Evolutionary conservation across 2,329 filamentous ascomycete genomes (phyloP), one percentile per base, ranked within the genome.

Genomic region (Leptosphaerulina australis): DNA sequence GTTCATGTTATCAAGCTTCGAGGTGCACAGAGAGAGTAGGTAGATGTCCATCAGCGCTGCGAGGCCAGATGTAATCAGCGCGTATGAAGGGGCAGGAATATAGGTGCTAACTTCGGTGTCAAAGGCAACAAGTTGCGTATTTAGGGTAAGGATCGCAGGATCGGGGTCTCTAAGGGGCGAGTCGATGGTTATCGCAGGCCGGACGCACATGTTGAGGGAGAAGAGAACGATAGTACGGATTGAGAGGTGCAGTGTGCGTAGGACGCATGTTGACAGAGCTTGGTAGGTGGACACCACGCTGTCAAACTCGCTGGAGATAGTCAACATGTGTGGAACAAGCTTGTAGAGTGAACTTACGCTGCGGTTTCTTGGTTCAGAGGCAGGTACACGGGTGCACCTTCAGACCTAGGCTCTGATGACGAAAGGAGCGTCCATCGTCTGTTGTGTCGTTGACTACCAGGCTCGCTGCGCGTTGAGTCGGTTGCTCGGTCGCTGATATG

Each of bases 301-400:
- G 71, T 99, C 94, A 70, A 99, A 97, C 14, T 86, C 85, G 62
- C 87, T 89, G 45, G 1, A 11, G 4, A 5, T 26, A 12, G 48
- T 65, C 54, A 67, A 54, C 44, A 5, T 14, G 15, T 22, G 28
- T 2, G 5, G 1, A 9, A 0, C 14, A 7, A 22, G 8, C 26
- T 18, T 2, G 8, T 11, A 17, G 38, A 20, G 12, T 41, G 9
- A 31, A 60, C 85, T 77, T 84, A 90, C 85, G 84, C 81, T 10
- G 90, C 91, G 12, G 90, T 93, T 62, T 96, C 90, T 56, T 85
- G 80, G 49, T 92, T 96, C 72, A 99, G 85, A 0, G 94, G 94
- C 21, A 99, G 81, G 72, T 93, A 91, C 20, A 95, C 85, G 5
- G 87, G 80, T 48, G 83, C 80, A 44, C 88, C 87, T 44, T 84